Evolutionary conservation across 1,284 basidiomycete species (phyloP).

Genomic region (Leucoagaricus sp.): DNA sequence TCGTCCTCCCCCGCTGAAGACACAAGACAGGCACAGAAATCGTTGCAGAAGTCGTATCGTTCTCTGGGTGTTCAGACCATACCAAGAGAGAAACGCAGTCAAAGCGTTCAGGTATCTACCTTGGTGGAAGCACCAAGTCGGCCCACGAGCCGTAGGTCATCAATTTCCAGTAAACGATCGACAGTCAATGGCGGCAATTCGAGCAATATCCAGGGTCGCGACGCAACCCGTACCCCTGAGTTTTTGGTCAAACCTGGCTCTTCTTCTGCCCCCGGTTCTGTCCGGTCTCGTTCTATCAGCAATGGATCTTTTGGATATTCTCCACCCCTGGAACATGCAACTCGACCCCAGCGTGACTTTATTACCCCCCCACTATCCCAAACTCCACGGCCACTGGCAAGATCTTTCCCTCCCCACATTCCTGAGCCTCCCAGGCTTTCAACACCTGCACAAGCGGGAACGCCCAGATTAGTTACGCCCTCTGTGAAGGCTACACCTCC

Average conservation of each 20-base stretch:
- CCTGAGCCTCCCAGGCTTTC: background rate
- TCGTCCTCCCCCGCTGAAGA: conserved; percentile 39
- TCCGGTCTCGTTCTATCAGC: conserved; percentile 8
- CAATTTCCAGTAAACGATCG: conserved; percentile 29
- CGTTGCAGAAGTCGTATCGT: conserved; percentile 48
- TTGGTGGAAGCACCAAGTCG: conserved; percentile 24
- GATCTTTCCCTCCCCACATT: background rate
- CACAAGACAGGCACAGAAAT: conserved; percentile 30
- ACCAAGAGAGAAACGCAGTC: conserved; percentile 47
- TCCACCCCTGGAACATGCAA: background rate
- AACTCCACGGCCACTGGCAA: conserved; percentile 13
- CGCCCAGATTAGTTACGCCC: background rate
- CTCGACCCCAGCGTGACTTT: conserved; percentile 28
- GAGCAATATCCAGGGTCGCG: background rate
- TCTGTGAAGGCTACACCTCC: background rate
- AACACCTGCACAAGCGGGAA: background rate
- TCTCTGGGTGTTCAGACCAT: conserved; percentile 64
- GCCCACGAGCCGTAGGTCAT: conserved; percentile 23
- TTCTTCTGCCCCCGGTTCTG: background rate
- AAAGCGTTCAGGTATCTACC: conserved; percentile 55
- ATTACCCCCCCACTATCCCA: conserved; percentile 18
- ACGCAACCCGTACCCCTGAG: background rate
- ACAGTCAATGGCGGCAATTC: background rate
- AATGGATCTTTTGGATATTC: background rate
- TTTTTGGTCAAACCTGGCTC: background rate